These are phyloP conservation scores for Closterium sp. DNA, from an alignment of 139 green algal genomes.

Conservation along the genomic window DNA sequence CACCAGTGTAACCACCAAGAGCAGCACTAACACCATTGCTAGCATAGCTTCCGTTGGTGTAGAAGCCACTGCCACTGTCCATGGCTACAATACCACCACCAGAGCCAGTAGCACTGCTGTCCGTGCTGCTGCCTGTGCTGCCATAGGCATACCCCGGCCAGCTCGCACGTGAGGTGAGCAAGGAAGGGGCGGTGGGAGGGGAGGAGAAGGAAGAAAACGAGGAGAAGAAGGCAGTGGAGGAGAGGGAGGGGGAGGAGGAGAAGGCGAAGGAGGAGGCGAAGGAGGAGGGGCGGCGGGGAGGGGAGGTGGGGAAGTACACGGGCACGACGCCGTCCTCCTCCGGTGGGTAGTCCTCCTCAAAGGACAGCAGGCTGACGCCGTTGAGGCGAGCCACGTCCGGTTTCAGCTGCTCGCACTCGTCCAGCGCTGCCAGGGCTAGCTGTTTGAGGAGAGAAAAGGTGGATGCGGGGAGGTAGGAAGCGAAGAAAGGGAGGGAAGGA, in stretches of 20 bases:
- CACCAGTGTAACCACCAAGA: background rate
- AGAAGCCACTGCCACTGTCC: background rate
- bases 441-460: background rate
- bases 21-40: background rate
- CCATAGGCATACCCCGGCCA: background rate
- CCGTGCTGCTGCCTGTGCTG: background rate
- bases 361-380: background rate
- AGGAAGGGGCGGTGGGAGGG: background rate
- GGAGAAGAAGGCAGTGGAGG: background rate
- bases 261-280: background rate
- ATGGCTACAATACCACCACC: background rate
- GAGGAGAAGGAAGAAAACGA: background rate
- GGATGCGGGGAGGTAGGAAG: background rate
- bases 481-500: background rate
- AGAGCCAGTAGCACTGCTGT: background rate
- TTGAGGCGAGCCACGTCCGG: constrained; percentile 8
- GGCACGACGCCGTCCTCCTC: background rate
- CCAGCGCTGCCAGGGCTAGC: constrained; percentile 13
- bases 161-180: background rate
- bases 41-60: background rate
- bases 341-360: background rate
- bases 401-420: constrained; percentile 40
- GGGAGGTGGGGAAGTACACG: constrained; percentile 20
- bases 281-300: background rate
- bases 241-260: background rate